Evolutionary conservation across 2,329 filamentous ascomycete species (phyloP).

Genomic region (Colletotrichum abscissum): DNA sequence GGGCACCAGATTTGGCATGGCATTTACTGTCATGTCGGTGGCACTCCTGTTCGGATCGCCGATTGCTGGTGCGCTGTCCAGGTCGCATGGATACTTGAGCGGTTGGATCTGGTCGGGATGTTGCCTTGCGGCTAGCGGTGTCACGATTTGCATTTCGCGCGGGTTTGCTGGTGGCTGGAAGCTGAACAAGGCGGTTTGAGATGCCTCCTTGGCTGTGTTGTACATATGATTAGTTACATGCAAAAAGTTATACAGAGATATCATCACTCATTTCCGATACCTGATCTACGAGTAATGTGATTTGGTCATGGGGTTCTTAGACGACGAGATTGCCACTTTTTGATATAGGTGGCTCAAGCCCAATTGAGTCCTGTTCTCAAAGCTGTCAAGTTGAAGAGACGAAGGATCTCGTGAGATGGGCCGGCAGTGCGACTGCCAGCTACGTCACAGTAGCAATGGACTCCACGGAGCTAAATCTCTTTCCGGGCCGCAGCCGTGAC

Average conservation of each 20-base stretch:
- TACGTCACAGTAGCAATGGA: not conserved
- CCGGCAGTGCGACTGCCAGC: not conserved
- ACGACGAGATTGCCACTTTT: not conserved
- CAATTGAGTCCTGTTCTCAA: not conserved
- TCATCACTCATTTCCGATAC: not conserved
- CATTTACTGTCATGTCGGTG: conserved; percentile 41
- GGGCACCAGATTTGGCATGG: conserved; percentile 55
- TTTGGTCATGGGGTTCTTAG: not conserved
- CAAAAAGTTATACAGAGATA: not conserved
- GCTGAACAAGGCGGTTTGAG: conserved; percentile 8
- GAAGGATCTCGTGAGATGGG: not conserved
- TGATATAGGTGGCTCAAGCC: not conserved
- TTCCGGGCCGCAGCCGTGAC: conserved; percentile 15
- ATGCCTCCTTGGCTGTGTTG: not conserved
- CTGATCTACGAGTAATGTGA: not conserved
- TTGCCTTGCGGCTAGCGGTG: conserved; percentile 19
- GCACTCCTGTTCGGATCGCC: conserved; percentile 46
- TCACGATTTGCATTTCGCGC: conserved; percentile 8
- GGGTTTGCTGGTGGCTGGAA: conserved; percentile 29
- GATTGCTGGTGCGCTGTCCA: conserved; percentile 42
- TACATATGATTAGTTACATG: not conserved
- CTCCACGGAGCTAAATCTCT: conserved; percentile 8
- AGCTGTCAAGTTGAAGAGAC: not conserved
- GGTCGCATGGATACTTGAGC: conserved; percentile 30
- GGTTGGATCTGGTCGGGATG: conserved; percentile 34